Percentiles rank a stretch among this genome's conserved stretches.
These are phyloP conservation scores for Plenodomus lindquistii DNA, from an alignment of 2,329 filamentous ascomycete species.

Conservation along the genomic window DNA sequence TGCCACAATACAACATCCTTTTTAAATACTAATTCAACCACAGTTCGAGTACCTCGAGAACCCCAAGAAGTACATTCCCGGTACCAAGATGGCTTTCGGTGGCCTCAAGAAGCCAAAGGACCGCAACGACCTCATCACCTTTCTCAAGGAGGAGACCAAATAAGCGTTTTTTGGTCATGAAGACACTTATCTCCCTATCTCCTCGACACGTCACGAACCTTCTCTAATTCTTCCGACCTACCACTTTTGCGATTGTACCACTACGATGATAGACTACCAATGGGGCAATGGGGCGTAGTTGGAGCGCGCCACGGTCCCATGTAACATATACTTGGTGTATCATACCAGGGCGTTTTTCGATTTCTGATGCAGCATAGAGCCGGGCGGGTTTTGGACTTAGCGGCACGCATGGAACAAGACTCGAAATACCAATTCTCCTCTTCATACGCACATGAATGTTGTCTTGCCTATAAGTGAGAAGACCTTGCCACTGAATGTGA, in stretches of 20 bases:
- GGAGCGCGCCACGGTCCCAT: conserved; percentile 29
- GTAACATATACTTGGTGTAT: conserved; percentile 44
- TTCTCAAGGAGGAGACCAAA: conserved; percentile 70
- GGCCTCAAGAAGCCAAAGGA: conserved; percentile 99
- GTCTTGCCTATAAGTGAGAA: not conserved
- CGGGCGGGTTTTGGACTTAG: conserved; percentile 36
- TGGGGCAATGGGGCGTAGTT: conserved; percentile 29
- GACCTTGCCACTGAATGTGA: no score
- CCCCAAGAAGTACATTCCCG: conserved; percentile 99
- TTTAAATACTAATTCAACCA: no score
- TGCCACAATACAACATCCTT: conserved; percentile 4
- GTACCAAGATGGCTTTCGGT: conserved; percentile 99
- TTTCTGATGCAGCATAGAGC: conserved; percentile 39
- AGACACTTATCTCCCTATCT: conserved; percentile 17
- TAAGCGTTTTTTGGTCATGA: conserved; percentile 54
- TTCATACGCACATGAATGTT: conserved; percentile 7
- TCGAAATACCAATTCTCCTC: conserved; percentile 45
- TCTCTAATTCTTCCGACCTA: conserved; percentile 29
- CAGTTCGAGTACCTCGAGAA: conserved; percentile 99
- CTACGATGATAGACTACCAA: conserved; percentile 47
- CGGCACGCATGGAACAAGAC: conserved; percentile 41
- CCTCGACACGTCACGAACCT: conserved; percentile 31
- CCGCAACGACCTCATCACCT: conserved; percentile 96
- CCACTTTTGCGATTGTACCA: conserved; percentile 40
- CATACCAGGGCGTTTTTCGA: conserved; percentile 37